A percentile compares a stretch with the other conserved stretches of the same genome.
Conservation (phyloP, 257 asterid genomes). For the Salvia splendens region DNA sequence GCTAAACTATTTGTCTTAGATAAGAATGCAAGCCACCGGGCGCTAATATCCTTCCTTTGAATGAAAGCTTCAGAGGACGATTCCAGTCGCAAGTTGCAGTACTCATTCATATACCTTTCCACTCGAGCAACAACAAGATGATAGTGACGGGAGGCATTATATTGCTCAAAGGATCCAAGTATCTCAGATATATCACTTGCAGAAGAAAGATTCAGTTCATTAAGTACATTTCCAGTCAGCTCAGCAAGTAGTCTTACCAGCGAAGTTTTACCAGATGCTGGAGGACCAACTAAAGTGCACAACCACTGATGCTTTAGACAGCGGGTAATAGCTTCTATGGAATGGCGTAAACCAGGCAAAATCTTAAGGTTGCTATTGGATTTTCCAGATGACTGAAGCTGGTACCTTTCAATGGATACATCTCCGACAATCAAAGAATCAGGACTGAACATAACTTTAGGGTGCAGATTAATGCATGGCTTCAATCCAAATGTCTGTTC, state of each 20-base stretch:
- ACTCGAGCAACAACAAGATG: conserved; percentile 62
- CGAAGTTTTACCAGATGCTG: conserved; percentile 93
- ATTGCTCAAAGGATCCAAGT: conserved; percentile 97
- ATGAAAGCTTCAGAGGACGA: conserved; percentile 49
- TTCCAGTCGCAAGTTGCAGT: conserved; percentile 60
- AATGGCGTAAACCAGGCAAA: conserved; percentile 67
- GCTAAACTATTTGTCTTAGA: conserved; percentile 45
- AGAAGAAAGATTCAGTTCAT: conserved; percentile 92
- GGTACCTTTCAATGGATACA: conserved; percentile 60
- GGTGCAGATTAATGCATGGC: conserved; percentile 60
- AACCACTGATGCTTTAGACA: conserved; percentile 89
- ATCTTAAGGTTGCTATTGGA: conserved; percentile 56
- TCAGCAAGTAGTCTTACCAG: conserved; percentile 73
- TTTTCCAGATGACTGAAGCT: conserved; percentile 47
- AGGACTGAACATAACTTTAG: conserved; percentile 65
- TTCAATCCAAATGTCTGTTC: conserved; percentile 66
- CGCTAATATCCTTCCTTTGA: conserved; percentile 47
- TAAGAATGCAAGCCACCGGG: conserved; percentile 72
- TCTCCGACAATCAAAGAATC: conserved; percentile 55
- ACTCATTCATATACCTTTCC: conserved; percentile 73
- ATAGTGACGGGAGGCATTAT: conserved; percentile 77
- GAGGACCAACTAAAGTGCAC: conserved; percentile 90
- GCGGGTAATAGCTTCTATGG: conserved; percentile 69
- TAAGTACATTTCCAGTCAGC: conserved; percentile 79
- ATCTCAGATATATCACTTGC: conserved; percentile 92